Evolutionary conservation across 768 basidiomycete genomes (phyloP).

Genomic region (Suillus subaureus): DNA sequence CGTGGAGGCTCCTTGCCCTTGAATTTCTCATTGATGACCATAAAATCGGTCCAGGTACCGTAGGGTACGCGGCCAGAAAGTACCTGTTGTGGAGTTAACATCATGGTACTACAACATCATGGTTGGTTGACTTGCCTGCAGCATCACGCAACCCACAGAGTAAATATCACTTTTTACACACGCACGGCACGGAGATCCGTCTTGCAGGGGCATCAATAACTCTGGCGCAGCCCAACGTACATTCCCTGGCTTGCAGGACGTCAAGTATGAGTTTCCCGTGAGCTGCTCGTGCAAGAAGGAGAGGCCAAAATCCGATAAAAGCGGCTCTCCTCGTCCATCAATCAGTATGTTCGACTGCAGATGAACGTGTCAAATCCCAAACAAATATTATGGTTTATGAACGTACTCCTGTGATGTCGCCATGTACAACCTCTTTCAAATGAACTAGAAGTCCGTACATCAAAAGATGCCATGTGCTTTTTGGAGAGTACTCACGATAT

Average conservation of each 20-base stretch:
- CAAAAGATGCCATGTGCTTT: background rate
- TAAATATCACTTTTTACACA: conserved; percentile 19
- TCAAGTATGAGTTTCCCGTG: conserved; percentile 26
- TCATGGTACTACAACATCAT: background rate
- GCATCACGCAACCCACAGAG: conserved; percentile 24
- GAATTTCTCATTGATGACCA: conserved; percentile 5
- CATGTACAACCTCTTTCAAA: conserved; percentile 7
- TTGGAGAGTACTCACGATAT: conserved; percentile 33
- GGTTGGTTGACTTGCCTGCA: conserved; percentile 16
- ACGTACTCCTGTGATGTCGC: conserved; percentile 14
- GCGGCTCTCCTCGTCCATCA: conserved; percentile 1
- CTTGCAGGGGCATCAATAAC: conserved; percentile 8
- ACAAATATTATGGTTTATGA: background rate
- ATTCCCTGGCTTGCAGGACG: conserved; percentile 13
- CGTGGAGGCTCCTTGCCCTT: background rate
- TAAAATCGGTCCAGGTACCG: background rate
- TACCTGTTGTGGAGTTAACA: background rate
- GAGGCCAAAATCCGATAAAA: conserved; percentile 42
- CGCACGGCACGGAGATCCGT: background rate
- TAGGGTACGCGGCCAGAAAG: conserved; percentile 14
- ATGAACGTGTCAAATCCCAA: background rate
- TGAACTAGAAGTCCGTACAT: conserved; percentile 8
- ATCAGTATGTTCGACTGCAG: conserved; percentile 16
- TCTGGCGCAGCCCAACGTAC: conserved; percentile 22
- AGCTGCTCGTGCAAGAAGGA: conserved; percentile 42